Evolutionary conservation across 2,329 filamentous ascomycete genomes (phyloP), one percentile per base, ranked within the genome.

Genomic region (Ophiostoma pallidulum): DNA sequence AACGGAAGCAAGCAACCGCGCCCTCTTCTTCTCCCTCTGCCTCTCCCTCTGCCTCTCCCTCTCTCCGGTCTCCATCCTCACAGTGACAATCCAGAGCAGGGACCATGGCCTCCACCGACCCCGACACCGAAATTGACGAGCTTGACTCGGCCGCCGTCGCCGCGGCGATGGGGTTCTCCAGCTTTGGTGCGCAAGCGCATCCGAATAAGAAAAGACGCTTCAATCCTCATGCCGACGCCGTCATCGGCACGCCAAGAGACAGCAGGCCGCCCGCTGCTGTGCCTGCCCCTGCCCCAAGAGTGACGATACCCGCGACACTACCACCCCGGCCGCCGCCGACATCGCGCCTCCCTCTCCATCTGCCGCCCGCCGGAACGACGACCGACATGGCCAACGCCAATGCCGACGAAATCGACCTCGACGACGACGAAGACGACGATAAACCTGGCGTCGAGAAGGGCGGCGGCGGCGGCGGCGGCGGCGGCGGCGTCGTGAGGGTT

Each of bases 131-230:
- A 14, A 35, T 44, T 14, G 50, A 56, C 41, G 59, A 60, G 60
- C 40, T 51, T 52, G 67, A 68, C n/a, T 58, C 66, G 18, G 70
- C 75, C 36, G 75, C 75, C 45, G 79, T 86, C 62, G 80, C 80
- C 19, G 74, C 76, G 36, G 73, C 76, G 40, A 83, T 89, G 80
- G 85, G 85, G 53, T 89, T 89, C 64, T 74, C 80, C 8, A 74
- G 77, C 49, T 90, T 90, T 59, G 84, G 84, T 54, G 64, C 66
- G 9, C 68, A 74, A 55, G 61, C 67, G 45, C 66, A 63, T 3
- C 66, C 73, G 1, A 70, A 71, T 37, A 86, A 84, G 62, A 84
- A 84, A 61, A 75, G 83, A 51, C 82, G 81, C 58, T 82, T 78
- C 63, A 79, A 84, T 57, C 68, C 74, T 16, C 64, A 69, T 24